These are phyloP conservation scores for Wallacemonas sp. DNA, from an alignment of 208 protist genomes.

Conservation along the genomic window DNA sequence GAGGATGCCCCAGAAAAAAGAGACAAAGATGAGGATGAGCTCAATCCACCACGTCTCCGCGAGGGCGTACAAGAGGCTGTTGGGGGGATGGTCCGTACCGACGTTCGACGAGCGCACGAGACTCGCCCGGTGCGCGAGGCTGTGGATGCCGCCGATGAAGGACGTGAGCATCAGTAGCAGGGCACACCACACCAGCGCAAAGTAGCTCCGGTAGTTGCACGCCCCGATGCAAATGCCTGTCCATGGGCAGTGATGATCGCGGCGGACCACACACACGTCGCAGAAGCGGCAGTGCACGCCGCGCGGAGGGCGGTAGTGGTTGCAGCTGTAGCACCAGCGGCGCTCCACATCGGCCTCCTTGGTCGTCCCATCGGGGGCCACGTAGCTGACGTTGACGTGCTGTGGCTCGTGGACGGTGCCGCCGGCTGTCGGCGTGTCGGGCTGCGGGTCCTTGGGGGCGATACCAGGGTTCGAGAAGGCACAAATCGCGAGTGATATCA, in stretches of 20 bases:
- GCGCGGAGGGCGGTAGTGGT: conserved; percentile 76
- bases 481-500: conserved; percentile 41
- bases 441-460: conserved; percentile 32
- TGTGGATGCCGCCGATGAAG: conserved; percentile 51
- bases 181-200: conserved; percentile 59
- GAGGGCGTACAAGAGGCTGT: conserved; percentile 42
- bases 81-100: conserved; percentile 12
- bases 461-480: conserved; percentile 66
- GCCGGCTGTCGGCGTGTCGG: conserved; percentile 25
- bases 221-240: conserved; percentile 88
- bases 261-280: conserved; percentile 78
- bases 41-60: conserved; percentile 71
- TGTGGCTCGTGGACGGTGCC: conserved; percentile 32
- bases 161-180: conserved; percentile 41
- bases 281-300: conserved; percentile 89
- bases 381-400: conserved; percentile 34
- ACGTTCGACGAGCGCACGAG: conserved; percentile 5
- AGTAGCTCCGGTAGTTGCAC: conserved; percentile 86
- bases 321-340: conserved; percentile 89
- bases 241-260: conserved; percentile 95
- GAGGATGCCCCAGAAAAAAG: conserved; percentile 39
- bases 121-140: conserved; percentile 35
- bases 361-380: conserved; percentile 24
- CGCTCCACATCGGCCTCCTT: conserved; percentile 36
- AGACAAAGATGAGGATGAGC: conserved; percentile 57